Conservation (phyloP, 805 yeast species). For the Saccharomycopsis guyanensis region DNA sequence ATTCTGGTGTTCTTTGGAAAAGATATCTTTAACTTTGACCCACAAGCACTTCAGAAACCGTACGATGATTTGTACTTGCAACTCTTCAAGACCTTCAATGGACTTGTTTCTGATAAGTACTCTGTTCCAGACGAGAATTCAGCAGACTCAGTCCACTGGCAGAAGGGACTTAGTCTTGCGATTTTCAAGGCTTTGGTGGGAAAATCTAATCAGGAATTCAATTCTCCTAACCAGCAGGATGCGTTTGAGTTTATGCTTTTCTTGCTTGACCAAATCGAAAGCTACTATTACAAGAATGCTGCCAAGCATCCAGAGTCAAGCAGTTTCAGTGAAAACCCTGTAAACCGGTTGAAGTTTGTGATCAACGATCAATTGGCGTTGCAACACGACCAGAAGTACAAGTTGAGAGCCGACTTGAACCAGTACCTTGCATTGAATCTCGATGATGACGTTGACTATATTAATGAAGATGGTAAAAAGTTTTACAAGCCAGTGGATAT, state of each 20-base stretch:
- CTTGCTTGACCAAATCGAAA: slow-evolving; percentile 56
- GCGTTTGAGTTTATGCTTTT: slow-evolving; percentile 82
- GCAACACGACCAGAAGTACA: slow-evolving; percentile 38
- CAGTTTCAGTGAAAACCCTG: slow-evolving; percentile 32
- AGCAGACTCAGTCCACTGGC: slow-evolving; percentile 43
- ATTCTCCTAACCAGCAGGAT: slow-evolving; percentile 88
- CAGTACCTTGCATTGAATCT: slow-evolving; percentile 63
- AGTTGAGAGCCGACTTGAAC: slow-evolving; percentile 44
- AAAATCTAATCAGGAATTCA: slow-evolving; percentile 70
- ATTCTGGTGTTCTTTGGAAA: slow-evolving; percentile 33
- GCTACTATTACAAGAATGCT: slow-evolving; percentile 28
- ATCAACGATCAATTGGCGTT: slow-evolving; percentile 59
- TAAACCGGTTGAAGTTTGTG: slow-evolving; percentile 55
- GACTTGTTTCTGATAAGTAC: slow-evolving; percentile 66
- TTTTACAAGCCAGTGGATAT: slow-evolving; percentile 36
- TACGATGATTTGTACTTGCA: slow-evolving; percentile 66
- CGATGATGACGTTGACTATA: slow-evolving; percentile 31
- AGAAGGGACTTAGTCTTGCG: slow-evolving; percentile 69
- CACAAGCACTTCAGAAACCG: slow-evolving; percentile 38
- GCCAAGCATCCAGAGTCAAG: slow-evolving; percentile 20
- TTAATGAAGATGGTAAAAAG: slow-evolving; percentile 38
- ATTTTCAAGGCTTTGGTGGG: slow-evolving; percentile 75
- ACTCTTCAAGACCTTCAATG: slow-evolving; percentile 71
- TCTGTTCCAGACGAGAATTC: slow-evolving; percentile 44
- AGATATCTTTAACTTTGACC: slow-evolving; percentile 21